phyloP scores from a whole-genome alignment of 768 basidiomycete species.

The Royoungia palumana region DNA sequence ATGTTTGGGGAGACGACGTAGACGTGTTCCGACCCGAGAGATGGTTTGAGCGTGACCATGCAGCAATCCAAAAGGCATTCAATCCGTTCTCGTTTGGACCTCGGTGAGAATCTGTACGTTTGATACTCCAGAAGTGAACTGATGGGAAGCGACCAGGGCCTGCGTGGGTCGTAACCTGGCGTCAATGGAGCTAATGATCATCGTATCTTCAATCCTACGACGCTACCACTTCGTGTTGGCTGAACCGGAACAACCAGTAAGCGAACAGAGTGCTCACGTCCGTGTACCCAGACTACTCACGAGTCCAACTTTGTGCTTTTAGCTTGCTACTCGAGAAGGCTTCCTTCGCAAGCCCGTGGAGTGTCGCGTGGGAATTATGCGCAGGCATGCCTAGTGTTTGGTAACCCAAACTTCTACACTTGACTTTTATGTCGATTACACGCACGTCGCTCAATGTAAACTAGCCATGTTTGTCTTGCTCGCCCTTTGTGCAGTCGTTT shows the following conservation, averaged over 20 bases:
- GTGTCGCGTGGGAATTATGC: slow-evolving; percentile 70
- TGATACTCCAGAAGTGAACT: neutral
- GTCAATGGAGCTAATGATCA: slow-evolving; percentile 72
- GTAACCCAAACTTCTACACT: neutral
- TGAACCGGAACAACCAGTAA: slow-evolving; percentile 52
- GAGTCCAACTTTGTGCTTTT: slow-evolving; percentile 1
- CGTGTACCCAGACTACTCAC: slow-evolving; percentile 3
- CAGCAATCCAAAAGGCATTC: slow-evolving; percentile 64
- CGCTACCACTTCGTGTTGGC: slow-evolving; percentile 73
- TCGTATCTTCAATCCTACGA: slow-evolving; percentile 75
- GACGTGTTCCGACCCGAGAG: slow-evolving; percentile 77
- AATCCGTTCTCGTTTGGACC: slow-evolving; percentile 88
- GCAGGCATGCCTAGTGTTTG: slow-evolving; percentile 40
- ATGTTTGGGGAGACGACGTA: slow-evolving; percentile 76
- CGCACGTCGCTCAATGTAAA: slow-evolving; percentile 1
- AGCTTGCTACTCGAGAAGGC: slow-evolving; percentile 79
- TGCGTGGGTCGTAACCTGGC: slow-evolving; percentile 87
- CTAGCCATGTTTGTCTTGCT: neutral
- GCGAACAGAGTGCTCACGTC: slow-evolving; percentile 30
- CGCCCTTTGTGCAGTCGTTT: neutral
- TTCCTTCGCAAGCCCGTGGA: slow-evolving; percentile 81
- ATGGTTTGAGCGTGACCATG: slow-evolving; percentile 73
- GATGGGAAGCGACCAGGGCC: slow-evolving; percentile 41
- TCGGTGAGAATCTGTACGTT: slow-evolving; percentile 38
- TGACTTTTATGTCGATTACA: neutral